Conservation (phyloP, 116 monocot genomes). For the Zostera marina region DNA sequence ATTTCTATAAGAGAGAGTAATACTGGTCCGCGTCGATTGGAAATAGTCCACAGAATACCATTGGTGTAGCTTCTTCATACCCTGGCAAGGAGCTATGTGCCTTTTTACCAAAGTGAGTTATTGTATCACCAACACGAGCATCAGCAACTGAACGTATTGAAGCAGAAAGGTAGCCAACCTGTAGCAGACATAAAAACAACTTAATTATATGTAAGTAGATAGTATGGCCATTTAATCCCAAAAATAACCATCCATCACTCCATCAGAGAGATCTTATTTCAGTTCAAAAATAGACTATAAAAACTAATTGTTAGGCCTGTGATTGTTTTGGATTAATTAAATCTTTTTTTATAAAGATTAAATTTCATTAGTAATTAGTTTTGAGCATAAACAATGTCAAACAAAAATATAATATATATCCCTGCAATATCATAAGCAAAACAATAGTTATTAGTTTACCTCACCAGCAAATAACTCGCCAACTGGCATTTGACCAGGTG, state of each 20-base stretch:
- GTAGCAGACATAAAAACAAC: slow-evolving; percentile 6
- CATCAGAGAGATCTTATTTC: too few species aligned
- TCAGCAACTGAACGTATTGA: slow-evolving; percentile 94
- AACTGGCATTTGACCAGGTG: slow-evolving; percentile 80
- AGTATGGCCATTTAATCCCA: too few species aligned
- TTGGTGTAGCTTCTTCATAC: slow-evolving; percentile 76
- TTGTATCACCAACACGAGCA: slow-evolving; percentile 93
- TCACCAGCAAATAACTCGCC: slow-evolving; percentile 82
- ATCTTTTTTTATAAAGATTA: too few species aligned
- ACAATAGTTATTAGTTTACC: slow-evolving; percentile 21
- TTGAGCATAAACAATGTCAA: too few species aligned
- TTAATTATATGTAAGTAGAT: neutral
- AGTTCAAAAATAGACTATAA: too few species aligned
- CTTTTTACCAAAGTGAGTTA: slow-evolving; percentile 58
- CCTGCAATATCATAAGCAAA: neutral
- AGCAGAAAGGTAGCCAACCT: slow-evolving; percentile 96
- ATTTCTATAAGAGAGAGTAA: neutral
- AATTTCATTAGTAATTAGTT: too few species aligned
- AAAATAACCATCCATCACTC: too few species aligned
- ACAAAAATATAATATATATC: neutral
- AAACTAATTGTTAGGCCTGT: too few species aligned
- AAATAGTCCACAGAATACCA: slow-evolving; percentile 96
- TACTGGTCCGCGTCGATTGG: slow-evolving; percentile 93
- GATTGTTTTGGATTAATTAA: too few species aligned
- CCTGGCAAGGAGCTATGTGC: slow-evolving; percentile 67